phyloP scores from a whole-genome alignment of 1,139 yeast genomes.

The Arxiozyma telluris region DNA sequence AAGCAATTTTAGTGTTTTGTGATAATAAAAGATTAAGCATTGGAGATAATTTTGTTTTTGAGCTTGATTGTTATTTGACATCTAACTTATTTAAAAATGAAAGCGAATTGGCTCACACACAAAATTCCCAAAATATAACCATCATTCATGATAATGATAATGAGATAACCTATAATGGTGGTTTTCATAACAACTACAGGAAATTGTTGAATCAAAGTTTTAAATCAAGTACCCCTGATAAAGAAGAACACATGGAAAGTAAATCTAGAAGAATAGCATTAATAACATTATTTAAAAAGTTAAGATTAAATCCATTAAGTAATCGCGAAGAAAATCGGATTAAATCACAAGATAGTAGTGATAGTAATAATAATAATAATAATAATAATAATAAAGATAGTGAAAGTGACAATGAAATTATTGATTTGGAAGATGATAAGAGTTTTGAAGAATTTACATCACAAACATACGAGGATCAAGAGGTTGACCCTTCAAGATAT shows the following conservation, averaged over 20 bases:
- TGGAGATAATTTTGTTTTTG: slow-evolving; percentile 64
- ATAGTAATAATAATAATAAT: slow-evolving; percentile 13
- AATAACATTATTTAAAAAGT: slow-evolving; percentile 45
- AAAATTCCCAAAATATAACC: slow-evolving; percentile 7
- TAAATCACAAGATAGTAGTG: slow-evolving; percentile 8
- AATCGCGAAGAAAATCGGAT: slow-evolving; percentile 16
- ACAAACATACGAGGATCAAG: slow-evolving; percentile 8
- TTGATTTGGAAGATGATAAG: slow-evolving; percentile 23
- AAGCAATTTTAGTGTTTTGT: slow-evolving; percentile 52
- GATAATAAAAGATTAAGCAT: slow-evolving; percentile 46
- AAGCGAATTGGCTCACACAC: slow-evolving; percentile 4
- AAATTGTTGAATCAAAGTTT: slow-evolving; percentile 23
- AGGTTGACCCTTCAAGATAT: slow-evolving; percentile 23
- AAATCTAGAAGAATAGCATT: slow-evolving; percentile 52
- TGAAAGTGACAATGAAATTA: slow-evolving; percentile 16
- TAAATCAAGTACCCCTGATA: slow-evolving; percentile 4
- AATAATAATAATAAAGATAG: slow-evolving; percentile 13
- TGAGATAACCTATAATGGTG: slow-evolving; percentile 5
- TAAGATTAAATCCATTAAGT: slow-evolving; percentile 32
- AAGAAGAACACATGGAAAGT: slow-evolving; percentile 42
- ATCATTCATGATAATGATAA: slow-evolving; percentile 5
- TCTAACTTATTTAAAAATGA: slow-evolving; percentile 40
- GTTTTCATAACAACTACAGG: slow-evolving; percentile 30
- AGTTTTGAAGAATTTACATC: slow-evolving; percentile 8
- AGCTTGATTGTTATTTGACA: slow-evolving; percentile 52